phyloP scores from a whole-genome alignment of 768 basidiomycete genomes.

The Hygrocybe coccinea region DNA sequence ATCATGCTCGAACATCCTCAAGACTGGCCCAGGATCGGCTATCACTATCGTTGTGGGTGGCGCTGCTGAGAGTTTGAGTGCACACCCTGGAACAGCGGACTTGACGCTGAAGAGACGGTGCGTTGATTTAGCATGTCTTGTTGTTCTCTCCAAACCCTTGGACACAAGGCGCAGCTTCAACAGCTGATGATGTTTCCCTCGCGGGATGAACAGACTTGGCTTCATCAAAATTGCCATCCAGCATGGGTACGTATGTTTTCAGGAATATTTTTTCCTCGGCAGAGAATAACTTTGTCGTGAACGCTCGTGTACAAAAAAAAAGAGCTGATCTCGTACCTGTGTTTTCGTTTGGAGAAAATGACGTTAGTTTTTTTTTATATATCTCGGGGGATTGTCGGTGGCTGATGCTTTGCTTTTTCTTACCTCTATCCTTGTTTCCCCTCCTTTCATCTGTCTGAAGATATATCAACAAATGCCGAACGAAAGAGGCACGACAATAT shows the following conservation, averaged over 20 bases:
- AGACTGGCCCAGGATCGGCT: slow-evolving; percentile 54
- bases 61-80: slow-evolving; percentile 89
- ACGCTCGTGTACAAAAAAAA: too few relatives aligned
- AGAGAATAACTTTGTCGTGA: neutral
- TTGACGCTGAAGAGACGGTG: slow-evolving; percentile 71
- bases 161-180: too few relatives aligned
- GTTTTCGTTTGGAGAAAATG: slow-evolving; percentile 98
- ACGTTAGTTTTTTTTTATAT: slow-evolving; percentile 48
- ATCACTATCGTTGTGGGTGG: slow-evolving; percentile 97
- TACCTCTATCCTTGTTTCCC: neutral
- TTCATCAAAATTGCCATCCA: slow-evolving; percentile 95
- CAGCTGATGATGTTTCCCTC: neutral
- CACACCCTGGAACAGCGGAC: slow-evolving; percentile 95
- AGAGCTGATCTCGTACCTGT: slow-evolving; percentile 96
- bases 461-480: slow-evolving; percentile 98
- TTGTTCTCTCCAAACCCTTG: too few relatives aligned
- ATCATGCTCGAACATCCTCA: slow-evolving; percentile 86
- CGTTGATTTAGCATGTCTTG: slow-evolving; percentile 17
- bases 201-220: slow-evolving; percentile 52
- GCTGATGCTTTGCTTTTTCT: neutral
- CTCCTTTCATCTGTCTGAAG: slow-evolving; percentile 37
- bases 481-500: slow-evolving; percentile 83
- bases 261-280: slow-evolving; percentile 6
- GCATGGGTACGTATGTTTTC: slow-evolving; percentile 65
- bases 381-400: neutral